Evolutionary conservation across 2,329 filamentous ascomycete genomes (phyloP), one percentile per base, ranked within the genome.

Genomic region (Epichloe gansuensis): DNA sequence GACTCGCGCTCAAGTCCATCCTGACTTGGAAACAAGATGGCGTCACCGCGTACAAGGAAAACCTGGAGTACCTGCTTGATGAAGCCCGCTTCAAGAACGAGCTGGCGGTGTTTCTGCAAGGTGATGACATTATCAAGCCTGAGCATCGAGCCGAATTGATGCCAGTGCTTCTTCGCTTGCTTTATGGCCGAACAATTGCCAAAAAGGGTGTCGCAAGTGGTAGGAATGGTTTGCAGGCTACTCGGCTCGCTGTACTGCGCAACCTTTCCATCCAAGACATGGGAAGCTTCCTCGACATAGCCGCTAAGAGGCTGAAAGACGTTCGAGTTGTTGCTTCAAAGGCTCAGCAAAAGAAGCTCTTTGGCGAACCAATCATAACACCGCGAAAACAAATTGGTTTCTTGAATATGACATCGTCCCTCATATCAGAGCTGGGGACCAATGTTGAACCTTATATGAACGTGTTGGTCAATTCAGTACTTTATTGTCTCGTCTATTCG

Each of bases 51-150:
- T 95, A 97, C 62, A 81, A 89, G 60, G 89, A 96, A 59, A 88
- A 90, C 59, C 69, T 98, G 25, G 77, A 89, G 55, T 90, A 89
- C 59, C 74, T 98, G 2, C 77, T 97, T 8, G 93, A 98, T 58
- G 93, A 97, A 56, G 83, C 87, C 25, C 80, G 87, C 47, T 95
- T 97, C 69, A 88, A 89, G 62, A 93, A 97, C 61, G 91, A 97
- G 64, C 76, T 98, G n/a, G 85, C 89, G 0, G 81, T 93, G 4
- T 85, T 98, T 57, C 77, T 98, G 50, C 85, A 89, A 61, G 79
- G 85, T 15, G 83, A 87, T 17, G 82, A 82, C 53, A 69, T 83
- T 51, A 85, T 96, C 57, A 82, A 84, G 58, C 72, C 82, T 6
- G 80, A 85, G 49, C 89, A 98, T 62, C 81, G 85, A 8, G 62